Conservation (phyloP, 495 filamentous ascomycete genomes). For the Talaromyces proteolyticus region DNA sequence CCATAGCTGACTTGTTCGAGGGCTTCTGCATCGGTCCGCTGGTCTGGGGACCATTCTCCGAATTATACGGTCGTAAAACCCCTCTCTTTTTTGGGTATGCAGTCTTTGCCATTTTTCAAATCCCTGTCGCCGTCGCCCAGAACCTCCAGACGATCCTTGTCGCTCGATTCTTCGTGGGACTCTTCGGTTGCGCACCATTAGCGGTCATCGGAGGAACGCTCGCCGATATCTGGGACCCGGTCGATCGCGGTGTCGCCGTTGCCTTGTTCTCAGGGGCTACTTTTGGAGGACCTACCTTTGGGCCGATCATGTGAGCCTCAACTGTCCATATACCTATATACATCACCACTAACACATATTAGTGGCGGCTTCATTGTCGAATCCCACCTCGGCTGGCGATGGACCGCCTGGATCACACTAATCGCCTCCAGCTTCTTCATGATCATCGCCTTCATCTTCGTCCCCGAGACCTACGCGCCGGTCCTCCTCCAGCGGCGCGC, state of each 20-base stretch:
- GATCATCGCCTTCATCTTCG: conserved; percentile 38
- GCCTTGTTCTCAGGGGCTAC: conserved; percentile 47
- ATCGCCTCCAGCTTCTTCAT: conserved; percentile 49
- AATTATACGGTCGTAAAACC: conserved; percentile 49
- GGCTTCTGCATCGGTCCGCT: conserved; percentile 49
- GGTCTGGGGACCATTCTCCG: conserved; percentile 50
- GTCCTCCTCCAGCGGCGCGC: conserved; percentile 52
- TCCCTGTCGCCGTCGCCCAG: conserved; percentile 54
- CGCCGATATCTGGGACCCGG: conserved; percentile 55
- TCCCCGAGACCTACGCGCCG: conserved; percentile 57
- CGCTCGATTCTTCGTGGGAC: conserved; percentile 54
- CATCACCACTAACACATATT: background rate
- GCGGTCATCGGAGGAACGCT: conserved; percentile 55
- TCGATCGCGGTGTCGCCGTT: conserved; percentile 57
- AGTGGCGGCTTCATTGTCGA: conserved; percentile 54
- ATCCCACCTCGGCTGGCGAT: conserved; percentile 54
- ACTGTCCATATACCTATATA: too few species aligned
- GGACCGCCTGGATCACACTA: conserved; percentile 59
- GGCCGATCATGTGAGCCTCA: conserved; percentile 24
- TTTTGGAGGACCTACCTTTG: conserved; percentile 52
- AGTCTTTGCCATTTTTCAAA: conserved; percentile 55
- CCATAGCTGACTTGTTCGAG: conserved; percentile 26
- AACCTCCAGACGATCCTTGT: conserved; percentile 55
- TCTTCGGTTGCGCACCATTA: conserved; percentile 59
- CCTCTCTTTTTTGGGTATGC: conserved; percentile 52